A percentile compares a stretch with the other conserved stretches of the same genome.
These are phyloP conservation scores for Astrephomene gubernaculifera DNA, from an alignment of 139 green algal species.

Conservation along the genomic window DNA sequence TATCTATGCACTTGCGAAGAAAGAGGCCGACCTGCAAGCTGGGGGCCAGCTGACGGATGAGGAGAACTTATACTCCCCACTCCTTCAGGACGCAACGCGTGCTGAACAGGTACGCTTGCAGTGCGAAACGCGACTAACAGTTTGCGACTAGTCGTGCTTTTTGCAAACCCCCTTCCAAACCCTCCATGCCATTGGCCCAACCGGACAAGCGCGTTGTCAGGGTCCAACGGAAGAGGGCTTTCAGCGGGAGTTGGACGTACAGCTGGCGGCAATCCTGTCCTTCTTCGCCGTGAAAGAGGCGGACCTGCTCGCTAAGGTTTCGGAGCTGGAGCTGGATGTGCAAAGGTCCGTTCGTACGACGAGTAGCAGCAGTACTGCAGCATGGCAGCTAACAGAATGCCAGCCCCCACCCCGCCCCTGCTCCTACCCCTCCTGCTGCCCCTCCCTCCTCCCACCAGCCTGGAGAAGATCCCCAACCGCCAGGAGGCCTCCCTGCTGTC, in stretches of 20 bases:
- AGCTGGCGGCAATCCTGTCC: conserved; percentile 58
- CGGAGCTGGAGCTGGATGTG: conserved; percentile 54
- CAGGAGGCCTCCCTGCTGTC: conserved; percentile 19
- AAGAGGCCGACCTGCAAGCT: conserved; percentile 30
- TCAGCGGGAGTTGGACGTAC: conserved; percentile 52
- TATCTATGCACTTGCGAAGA: conserved; percentile 62
- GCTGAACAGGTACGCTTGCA: background rate
- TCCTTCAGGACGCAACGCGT: background rate
- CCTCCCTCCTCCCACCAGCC: no score
- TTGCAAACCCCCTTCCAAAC: no score
- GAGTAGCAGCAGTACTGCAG: no score
- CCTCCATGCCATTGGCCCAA: no score
- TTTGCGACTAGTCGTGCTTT: no score
- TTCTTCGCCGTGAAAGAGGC: conserved; percentile 70
- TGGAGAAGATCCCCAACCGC: conserved; percentile 41
- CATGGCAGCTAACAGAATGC: background rate
- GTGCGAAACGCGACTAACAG: no score
- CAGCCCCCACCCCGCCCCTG: background rate
- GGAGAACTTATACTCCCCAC: background rate
- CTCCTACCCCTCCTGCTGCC: background rate
- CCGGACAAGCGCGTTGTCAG: no score
- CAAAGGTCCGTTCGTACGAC: conserved; percentile 27
- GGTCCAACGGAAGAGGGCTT: conserved; percentile 53
- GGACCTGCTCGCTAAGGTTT: conserved; percentile 48
- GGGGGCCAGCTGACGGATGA: background rate